Conservation (phyloP, 495 filamentous ascomycete genomes). For the Penicillium ochrochloron region DNA sequence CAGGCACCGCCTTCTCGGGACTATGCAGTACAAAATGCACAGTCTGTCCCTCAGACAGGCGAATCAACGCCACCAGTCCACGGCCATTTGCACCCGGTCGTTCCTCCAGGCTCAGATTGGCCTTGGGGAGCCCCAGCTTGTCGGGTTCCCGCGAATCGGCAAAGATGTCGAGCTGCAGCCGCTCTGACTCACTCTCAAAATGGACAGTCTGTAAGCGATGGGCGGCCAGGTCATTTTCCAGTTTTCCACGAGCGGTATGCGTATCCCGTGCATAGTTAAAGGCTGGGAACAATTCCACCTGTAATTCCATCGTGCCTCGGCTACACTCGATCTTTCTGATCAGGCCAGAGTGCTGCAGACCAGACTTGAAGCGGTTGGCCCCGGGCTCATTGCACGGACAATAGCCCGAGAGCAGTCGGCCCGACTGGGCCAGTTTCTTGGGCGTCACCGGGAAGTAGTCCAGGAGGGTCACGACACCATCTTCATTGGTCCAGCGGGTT, state of each 20-base stretch:
- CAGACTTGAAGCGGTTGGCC: slow-evolving; percentile 45
- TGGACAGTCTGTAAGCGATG: slow-evolving; percentile 61
- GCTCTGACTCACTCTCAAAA: slow-evolving; percentile 60
- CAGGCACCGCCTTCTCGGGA: slow-evolving; percentile 45
- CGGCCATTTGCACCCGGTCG: slow-evolving; percentile 57
- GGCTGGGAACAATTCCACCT: slow-evolving; percentile 70
- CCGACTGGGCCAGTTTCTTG: slow-evolving; percentile 28
- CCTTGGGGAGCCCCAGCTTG: slow-evolving; percentile 46
- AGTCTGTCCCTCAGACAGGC: slow-evolving; percentile 64
- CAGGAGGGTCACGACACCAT: slow-evolving; percentile 69
- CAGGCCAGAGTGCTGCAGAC: slow-evolving; percentile 48
- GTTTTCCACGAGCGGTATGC: slow-evolving; percentile 48
- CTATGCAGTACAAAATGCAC: slow-evolving; percentile 67
- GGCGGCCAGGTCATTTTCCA: slow-evolving; percentile 35
- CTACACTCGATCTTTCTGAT: slow-evolving; percentile 73
- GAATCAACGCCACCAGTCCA: slow-evolving; percentile 61
- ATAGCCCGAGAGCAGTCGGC: slow-evolving; percentile 40
- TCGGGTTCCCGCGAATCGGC: slow-evolving; percentile 61
- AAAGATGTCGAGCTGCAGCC: slow-evolving; percentile 67
- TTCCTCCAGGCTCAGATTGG: slow-evolving; percentile 57
- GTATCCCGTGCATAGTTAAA: slow-evolving; percentile 67
- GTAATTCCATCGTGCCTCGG: slow-evolving; percentile 62
- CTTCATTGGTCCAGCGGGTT: slow-evolving; percentile 71
- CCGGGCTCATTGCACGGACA: slow-evolving; percentile 42
- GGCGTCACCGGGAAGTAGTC: slow-evolving; percentile 68